phyloP scores from a whole-genome alignment of 116 monocot genomes.

The Trichopus zeylanicus region DNA sequence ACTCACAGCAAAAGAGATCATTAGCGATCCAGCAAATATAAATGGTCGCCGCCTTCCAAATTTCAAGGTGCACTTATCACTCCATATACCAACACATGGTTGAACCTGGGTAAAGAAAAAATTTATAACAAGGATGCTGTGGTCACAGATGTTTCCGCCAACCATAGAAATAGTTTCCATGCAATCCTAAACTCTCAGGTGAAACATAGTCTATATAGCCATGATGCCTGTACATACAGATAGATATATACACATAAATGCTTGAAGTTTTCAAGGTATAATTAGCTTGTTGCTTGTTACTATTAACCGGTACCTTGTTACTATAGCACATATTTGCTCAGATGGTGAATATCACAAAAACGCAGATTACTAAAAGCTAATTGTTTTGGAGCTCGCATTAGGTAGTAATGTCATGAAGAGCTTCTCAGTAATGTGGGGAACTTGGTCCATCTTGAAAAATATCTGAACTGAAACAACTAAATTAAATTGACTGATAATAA shows the following conservation, averaged over 20 bases:
- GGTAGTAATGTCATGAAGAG: no score
- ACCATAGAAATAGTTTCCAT: not conserved
- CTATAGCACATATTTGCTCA: not conserved
- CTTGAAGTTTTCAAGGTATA: not conserved
- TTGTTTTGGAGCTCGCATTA: not conserved
- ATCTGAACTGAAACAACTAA: no score
- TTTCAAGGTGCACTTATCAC: constrained; percentile 89
- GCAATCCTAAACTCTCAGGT: not conserved
- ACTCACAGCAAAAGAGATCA: constrained; percentile 93
- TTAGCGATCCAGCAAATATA: constrained; percentile 75
- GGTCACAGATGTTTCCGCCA: not conserved
- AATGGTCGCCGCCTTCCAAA: constrained; percentile 93
- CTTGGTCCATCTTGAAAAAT: no score
- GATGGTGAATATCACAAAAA: not conserved
- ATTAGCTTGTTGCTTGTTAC: not conserved
- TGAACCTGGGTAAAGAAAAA: constrained; percentile 57
- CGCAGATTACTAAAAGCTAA: not conserved
- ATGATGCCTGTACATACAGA: no score
- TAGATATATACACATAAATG: not conserved
- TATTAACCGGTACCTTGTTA: not conserved
- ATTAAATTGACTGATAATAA: no score
- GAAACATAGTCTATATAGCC: not conserved
- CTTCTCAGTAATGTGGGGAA: no score
- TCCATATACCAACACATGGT: constrained; percentile 99
- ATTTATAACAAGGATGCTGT: not conserved